Percentiles rank a stretch among this genome's conserved stretches.
These are phyloP conservation scores for Globisporangium echinulatum DNA, from an alignment of 352 stramenopile genomes.

Conservation along the genomic window DNA sequence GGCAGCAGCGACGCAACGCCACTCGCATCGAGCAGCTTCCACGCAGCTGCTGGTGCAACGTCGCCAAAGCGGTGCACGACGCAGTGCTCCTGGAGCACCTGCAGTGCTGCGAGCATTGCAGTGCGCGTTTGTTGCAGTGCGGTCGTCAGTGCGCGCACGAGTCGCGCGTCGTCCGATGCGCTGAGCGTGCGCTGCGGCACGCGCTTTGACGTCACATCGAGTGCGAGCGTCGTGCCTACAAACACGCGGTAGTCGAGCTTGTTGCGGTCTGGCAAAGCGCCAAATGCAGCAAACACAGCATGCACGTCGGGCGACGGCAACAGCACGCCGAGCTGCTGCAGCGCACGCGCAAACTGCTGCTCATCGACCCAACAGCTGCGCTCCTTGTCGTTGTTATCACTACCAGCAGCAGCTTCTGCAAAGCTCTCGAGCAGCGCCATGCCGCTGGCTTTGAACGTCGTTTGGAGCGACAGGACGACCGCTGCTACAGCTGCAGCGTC, in stretches of 20 bases:
- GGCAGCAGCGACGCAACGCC: conserved; percentile 37
- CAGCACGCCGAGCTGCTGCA: conserved; percentile 22
- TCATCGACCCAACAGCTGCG: conserved; percentile 14
- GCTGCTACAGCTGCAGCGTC: conserved; percentile 1
- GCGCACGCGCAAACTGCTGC: conserved; percentile 19
- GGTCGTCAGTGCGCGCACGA: conserved; percentile 22
- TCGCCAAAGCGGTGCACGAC: conserved; percentile 36
- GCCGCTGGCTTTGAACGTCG: conserved; percentile 9
- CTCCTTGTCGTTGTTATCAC: background rate
- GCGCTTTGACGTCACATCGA: conserved; percentile 1
- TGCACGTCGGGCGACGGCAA: conserved; percentile 20
- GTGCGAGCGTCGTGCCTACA: conserved; percentile 11
- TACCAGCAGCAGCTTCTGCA: background rate
- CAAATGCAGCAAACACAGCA: conserved; percentile 21
- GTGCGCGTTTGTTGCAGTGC: conserved; percentile 25
- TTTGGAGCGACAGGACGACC: conserved; percentile 14
- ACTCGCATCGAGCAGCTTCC: conserved; percentile 42
- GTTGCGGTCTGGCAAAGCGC: conserved; percentile 11
- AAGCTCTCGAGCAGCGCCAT: conserved; percentile 17
- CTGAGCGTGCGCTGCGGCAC: conserved; percentile 10
- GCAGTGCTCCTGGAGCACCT: conserved; percentile 45
- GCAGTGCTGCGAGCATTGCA: conserved; percentile 23
- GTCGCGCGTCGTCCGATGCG: conserved; percentile 23
- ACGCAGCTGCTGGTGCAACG: conserved; percentile 24
- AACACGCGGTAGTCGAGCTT: conserved; percentile 24